Evolutionary conservation across 305 asterid genomes (phyloP).

Genomic region (Solanum hybrid): DNA sequence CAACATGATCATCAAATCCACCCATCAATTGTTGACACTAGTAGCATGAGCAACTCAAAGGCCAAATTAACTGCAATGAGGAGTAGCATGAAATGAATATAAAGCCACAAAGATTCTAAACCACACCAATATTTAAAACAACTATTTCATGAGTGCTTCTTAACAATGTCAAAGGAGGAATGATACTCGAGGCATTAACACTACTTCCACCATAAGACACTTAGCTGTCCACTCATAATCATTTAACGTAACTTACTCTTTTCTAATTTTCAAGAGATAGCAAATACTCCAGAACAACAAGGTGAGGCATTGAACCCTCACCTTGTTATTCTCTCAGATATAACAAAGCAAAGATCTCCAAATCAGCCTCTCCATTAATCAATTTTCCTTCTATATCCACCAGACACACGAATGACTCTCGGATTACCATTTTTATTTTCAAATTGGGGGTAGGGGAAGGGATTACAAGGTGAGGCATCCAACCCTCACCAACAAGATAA

Average conservation of each 20-base stretch:
- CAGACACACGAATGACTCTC: background rate
- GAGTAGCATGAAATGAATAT: background rate
- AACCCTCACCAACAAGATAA: background rate
- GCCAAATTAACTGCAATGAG: background rate
- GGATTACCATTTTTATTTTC: background rate
- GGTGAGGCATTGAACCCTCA: background rate
- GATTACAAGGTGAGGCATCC: background rate
- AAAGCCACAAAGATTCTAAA: background rate
- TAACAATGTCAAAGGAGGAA: background rate
- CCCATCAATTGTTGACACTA: conserved; percentile 24
- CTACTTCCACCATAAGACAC: background rate
- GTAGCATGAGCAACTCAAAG: background rate
- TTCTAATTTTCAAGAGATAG: background rate
- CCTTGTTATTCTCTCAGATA: background rate
- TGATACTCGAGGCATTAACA: background rate
- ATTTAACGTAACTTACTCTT: background rate
- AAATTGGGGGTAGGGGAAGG: background rate
- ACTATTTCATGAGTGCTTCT: background rate
- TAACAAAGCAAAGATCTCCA: background rate
- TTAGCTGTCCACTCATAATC: background rate
- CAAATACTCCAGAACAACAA: background rate
- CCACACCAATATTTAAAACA: background rate
- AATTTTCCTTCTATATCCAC: background rate
- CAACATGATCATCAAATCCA: conserved; percentile 63
- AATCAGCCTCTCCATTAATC: background rate